Evolutionary conservation across 192 early-diverging fungal genomes (phyloP), one percentile per base, ranked within the genome.

Genomic region (Kappamyces sp.): DNA sequence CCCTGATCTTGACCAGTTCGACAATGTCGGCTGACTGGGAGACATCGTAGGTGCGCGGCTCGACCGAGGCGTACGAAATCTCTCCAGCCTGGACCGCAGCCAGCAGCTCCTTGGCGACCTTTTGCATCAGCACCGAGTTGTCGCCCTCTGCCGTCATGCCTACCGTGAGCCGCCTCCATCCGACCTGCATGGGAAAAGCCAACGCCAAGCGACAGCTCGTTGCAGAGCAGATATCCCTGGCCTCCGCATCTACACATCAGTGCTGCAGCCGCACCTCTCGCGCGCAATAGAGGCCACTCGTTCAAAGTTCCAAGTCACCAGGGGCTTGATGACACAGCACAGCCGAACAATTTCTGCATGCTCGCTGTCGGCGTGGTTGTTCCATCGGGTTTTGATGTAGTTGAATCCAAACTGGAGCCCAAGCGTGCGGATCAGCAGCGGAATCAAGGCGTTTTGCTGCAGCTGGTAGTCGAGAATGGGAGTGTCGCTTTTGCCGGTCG

Each of bases 141-240:
- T 89, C 87, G 22, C 87, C 87, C 70, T 89, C 87, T 38, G 87
- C 87, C 5, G 87, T 85, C 73, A 87, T 87, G 51, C 85, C 22
- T 22, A 22, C 22, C 22, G 22, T 22, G 22, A 22, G 22, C 22
- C 22, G 22, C 22, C 22, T 22, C 22, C 22, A 22, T 22, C 22
- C 0, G 0, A 22, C 22, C 85, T 9, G 85, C 84, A 63, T 89
- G 87, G 5, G 83, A 73, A 60, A 87, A 86, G 5, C 84, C 84
- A 69, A 89, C 80, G 54, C 71, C 70, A 22, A 73, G 61, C 30
- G 79, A 83, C 54, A 89, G 74, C 49, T 82, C 68, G 66, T 87
- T 87, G 51, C 74, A 66, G 22, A 71, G 66, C 35, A 89, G 67
- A 67, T 87, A 89, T 1, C 87, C 87, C 50, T 69, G 66, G 15